phyloP scores from a whole-genome alignment of 83 land plant genomes.

The Thuja plicata region DNA sequence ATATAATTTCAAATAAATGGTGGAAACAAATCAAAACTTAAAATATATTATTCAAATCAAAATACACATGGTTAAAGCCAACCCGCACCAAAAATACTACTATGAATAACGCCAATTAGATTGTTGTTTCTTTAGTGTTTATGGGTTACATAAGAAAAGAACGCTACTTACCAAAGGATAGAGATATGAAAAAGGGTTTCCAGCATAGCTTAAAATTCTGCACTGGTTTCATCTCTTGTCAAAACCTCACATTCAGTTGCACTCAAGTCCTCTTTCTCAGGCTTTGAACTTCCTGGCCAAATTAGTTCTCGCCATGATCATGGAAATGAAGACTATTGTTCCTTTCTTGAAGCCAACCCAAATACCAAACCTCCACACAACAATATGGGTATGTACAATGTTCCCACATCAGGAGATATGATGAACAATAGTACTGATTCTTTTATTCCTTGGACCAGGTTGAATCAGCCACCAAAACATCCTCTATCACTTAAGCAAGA shows the following conservation, averaged over 20 bases:
- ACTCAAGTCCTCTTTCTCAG: slow-evolving; percentile 7
- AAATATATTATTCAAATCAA: no score
- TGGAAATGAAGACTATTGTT: neutral
- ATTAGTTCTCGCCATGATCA: neutral
- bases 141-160: no score
- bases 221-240: slow-evolving; percentile 9
- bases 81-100: no score
- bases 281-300: slow-evolving; percentile 3
- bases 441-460: slow-evolving; percentile 9
- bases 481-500: slow-evolving; percentile 1
- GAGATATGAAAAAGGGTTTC: no score
- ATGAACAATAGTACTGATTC: neutral
- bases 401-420: neutral
- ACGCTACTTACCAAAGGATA: no score
- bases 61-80: no score
- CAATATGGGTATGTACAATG: slow-evolving; percentile 5
- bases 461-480: neutral
- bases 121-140: no score
- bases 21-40: no score
- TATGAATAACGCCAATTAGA: no score
- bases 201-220: no score
- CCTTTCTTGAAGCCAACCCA: slow-evolving; percentile 2
- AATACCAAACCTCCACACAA: neutral
- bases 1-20: no score
- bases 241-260: neutral